These are phyloP conservation scores for Vigna radiata DNA, from an alignment of 306 rosid species.

Conservation along the genomic window DNA sequence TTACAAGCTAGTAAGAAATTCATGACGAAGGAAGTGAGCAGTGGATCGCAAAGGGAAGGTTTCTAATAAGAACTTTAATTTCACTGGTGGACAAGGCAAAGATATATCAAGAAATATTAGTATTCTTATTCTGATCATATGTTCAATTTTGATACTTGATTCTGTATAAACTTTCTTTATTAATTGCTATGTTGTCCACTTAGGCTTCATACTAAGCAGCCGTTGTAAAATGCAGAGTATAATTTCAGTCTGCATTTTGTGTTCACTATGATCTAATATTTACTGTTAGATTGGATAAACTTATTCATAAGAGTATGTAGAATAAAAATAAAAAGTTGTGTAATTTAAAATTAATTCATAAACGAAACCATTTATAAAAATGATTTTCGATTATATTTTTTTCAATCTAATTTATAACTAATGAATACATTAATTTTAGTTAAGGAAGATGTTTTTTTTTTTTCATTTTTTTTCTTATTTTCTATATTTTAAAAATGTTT, in stretches of 20 bases:
- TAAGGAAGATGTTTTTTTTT: neutral
- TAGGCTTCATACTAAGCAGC: slow-evolving; percentile 32
- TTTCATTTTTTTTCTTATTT: no score
- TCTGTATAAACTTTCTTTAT: slow-evolving; percentile 32
- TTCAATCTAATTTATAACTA: no score
- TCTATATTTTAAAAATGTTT: no score
- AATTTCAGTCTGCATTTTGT: slow-evolving; percentile 30
- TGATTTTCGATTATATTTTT: no score
- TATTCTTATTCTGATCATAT: slow-evolving; percentile 32
- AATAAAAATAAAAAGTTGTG: no score
- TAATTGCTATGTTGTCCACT: neutral
- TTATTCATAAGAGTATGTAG: no score
- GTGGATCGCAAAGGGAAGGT: slow-evolving; percentile 34
- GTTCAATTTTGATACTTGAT: neutral
- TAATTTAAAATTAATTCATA: no score
- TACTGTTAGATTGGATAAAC: neutral
- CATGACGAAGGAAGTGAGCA: neutral
- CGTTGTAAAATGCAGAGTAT: slow-evolving; percentile 27
- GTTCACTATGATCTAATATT: slow-evolving; percentile 1
- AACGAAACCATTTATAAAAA: no score
- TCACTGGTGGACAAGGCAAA: slow-evolving; percentile 34
- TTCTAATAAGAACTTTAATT: slow-evolving; percentile 18
- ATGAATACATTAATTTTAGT: no score
- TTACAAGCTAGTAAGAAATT: slow-evolving; percentile 30
- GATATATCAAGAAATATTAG: neutral